A percentile compares a stretch with the other conserved stretches of the same genome.
Evolutionary conservation across 1,284 basidiomycete species (phyloP).

Genomic region (Moesziomyces parantarcticus): DNA sequence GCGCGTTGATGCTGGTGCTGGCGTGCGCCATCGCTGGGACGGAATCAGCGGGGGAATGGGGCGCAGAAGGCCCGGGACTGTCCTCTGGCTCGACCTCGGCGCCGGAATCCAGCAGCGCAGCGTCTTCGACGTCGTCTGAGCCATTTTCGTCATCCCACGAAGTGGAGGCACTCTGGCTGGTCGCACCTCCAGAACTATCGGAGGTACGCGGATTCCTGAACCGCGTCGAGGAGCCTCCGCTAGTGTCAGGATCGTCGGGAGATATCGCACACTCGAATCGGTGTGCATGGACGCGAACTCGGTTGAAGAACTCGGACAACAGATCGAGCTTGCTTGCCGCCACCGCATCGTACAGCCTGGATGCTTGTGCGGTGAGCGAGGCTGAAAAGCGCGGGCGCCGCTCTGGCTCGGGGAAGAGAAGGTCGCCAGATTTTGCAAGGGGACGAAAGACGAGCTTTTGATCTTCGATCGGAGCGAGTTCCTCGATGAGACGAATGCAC

Average conservation of each 20-base stretch:
- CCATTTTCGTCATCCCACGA: conserved; percentile 5
- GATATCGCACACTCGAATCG: conserved; percentile 1
- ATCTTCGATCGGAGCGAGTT: conserved; percentile 36
- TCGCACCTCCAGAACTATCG: conserved; percentile 7
- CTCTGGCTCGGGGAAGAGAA: conserved; percentile 5
- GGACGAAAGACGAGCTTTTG: conserved; percentile 44
- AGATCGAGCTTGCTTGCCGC: conserved; percentile 18
- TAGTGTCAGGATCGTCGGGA: conserved; percentile 18
- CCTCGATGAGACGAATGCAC: conserved; percentile 41
- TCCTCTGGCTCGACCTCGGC: background rate
- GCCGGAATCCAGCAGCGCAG: background rate
- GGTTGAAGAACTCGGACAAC: conserved; percentile 22
- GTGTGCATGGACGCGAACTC: conserved; percentile 8
- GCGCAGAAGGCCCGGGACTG: background rate
- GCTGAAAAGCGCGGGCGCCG: background rate
- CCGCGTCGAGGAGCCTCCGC: conserved; percentile 21
- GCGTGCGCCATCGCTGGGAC: background rate
- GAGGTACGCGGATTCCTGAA: conserved; percentile 15
- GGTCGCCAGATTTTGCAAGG: conserved; percentile 6
- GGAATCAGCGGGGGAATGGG: background rate
- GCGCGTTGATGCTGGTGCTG: conserved; percentile 11
- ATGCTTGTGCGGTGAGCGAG: conserved; percentile 1
- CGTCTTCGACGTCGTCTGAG: conserved; percentile 2
- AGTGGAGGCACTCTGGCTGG: conserved; percentile 1
- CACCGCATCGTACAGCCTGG: conserved; percentile 8